A percentile compares a stretch with the other conserved stretches of the same genome.
Conservation (phyloP, 371 early-diverging fungal genomes). For the Enterocytospora artemiae region DNA sequence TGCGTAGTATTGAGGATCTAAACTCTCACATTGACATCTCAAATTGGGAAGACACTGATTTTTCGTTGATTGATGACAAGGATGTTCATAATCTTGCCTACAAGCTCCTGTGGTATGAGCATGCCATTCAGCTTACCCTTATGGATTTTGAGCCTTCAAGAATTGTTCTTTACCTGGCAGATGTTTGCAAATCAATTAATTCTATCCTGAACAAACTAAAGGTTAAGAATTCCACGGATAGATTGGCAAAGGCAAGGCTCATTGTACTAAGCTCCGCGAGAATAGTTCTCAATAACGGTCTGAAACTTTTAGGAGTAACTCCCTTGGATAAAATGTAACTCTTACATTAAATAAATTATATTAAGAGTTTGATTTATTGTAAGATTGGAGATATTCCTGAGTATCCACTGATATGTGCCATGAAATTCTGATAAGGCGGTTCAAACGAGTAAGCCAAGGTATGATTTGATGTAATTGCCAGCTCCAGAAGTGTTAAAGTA, state of each 20-base stretch:
- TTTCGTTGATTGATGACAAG: slow-evolving; percentile 62
- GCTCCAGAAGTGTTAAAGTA: too few relatives aligned
- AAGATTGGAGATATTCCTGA: too few relatives aligned
- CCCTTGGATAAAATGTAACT: slow-evolving; percentile 74
- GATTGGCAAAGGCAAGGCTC: slow-evolving; percentile 70
- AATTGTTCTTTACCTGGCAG: slow-evolving; percentile 77
- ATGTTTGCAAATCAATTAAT: slow-evolving; percentile 72
- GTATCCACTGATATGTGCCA: too few relatives aligned
- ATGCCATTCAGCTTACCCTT: slow-evolving; percentile 62
- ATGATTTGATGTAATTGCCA: not conserved
- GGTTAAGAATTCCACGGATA: slow-evolving; percentile 66
- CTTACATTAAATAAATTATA: not conserved
- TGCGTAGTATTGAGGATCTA: slow-evolving; percentile 66
- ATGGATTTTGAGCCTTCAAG: slow-evolving; percentile 75
- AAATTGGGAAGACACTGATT: slow-evolving; percentile 41
- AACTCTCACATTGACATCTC: slow-evolving; percentile 44
- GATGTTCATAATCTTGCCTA: slow-evolving; percentile 66
- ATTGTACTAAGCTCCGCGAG: slow-evolving; percentile 66
- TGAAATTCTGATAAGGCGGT: too few relatives aligned
- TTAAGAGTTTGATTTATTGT: slow-evolving; percentile 2
- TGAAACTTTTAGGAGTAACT: slow-evolving; percentile 64
- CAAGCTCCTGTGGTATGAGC: slow-evolving; percentile 76
- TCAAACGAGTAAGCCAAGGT: too few relatives aligned
- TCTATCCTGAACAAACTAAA: slow-evolving; percentile 68
- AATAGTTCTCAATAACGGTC: slow-evolving; percentile 67